Conservation (phyloP, 208 protist species). For the Trypanosoma grayi region DNA sequence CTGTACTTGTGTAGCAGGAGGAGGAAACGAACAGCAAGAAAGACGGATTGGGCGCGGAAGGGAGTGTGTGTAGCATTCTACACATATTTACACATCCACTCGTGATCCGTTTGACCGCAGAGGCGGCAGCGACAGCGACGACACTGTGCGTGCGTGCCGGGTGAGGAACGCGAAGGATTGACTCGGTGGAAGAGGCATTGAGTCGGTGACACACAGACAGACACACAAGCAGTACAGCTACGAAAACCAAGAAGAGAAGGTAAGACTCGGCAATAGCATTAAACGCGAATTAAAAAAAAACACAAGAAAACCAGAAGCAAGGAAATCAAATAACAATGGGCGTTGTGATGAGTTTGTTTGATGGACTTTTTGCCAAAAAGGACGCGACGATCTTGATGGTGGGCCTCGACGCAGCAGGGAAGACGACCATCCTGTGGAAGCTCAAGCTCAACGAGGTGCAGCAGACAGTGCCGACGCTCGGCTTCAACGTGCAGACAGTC, state of each 20-base stretch:
- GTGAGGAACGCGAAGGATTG: too few relatives aligned
- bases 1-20: too few relatives aligned
- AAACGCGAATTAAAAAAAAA: not conserved
- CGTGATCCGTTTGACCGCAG: too few relatives aligned
- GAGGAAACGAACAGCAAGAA: too few relatives aligned
- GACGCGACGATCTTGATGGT: slow-evolving; percentile 95
- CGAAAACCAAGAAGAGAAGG: slow-evolving; percentile 10
- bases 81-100: too few relatives aligned
- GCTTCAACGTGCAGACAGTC: slow-evolving; percentile 98
- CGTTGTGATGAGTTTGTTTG: slow-evolving; percentile 61
- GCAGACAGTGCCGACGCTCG: slow-evolving; percentile 97
- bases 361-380: slow-evolving; percentile 83
- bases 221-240: too few relatives aligned
- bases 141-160: too few relatives aligned
- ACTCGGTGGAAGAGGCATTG: too few relatives aligned
- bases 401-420: slow-evolving; percentile 96
- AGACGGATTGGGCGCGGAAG: too few relatives aligned
- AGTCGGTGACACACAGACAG: too few relatives aligned
- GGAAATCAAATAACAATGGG: slow-evolving; percentile 38
- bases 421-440: slow-evolving; percentile 98
- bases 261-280: slow-evolving; percentile 2
- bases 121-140: too few relatives aligned
- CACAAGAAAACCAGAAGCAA: slow-evolving; percentile 2
- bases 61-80: too few relatives aligned
- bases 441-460: slow-evolving; percentile 96